These are phyloP conservation scores for Hirschfeldia incana DNA, from an alignment of 345 rosid species.

Conservation along the genomic window DNA sequence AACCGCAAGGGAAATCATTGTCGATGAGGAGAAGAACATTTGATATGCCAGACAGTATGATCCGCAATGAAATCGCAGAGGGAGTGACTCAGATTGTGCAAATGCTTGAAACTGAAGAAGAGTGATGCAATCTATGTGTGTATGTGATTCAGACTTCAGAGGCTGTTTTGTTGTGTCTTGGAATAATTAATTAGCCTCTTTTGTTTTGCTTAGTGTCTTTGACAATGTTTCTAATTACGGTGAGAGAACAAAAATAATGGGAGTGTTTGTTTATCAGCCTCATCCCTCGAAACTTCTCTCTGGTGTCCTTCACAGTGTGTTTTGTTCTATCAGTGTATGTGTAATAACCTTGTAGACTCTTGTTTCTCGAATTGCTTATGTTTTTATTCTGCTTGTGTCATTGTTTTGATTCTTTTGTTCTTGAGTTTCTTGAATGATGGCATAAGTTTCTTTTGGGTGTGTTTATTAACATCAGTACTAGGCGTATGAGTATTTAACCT, in stretches of 20 bases:
- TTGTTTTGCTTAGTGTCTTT: slow-evolving; percentile 19
- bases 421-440: background rate
- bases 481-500: too few relatives aligned
- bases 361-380: slow-evolving; percentile 1
- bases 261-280: background rate
- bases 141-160: background rate
- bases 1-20: slow-evolving; percentile 62
- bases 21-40: slow-evolving; percentile 86
- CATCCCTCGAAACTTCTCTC: slow-evolving; percentile 17
- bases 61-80: slow-evolving; percentile 71
- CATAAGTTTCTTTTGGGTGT: background rate
- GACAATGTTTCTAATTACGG: slow-evolving; percentile 18
- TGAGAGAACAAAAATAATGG: slow-evolving; percentile 2
- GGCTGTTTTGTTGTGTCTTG: slow-evolving; percentile 29
- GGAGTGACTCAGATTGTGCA: slow-evolving; percentile 85
- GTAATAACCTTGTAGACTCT: slow-evolving; percentile 28
- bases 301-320: slow-evolving; percentile 14
- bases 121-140: slow-evolving; percentile 13
- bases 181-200: slow-evolving; percentile 18
- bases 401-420: background rate
- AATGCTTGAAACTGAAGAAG: slow-evolving; percentile 64
- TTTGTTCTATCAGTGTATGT: slow-evolving; percentile 13
- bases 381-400: background rate
- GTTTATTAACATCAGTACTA: background rate
- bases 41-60: slow-evolving; percentile 76